Percentiles rank a stretch among this genome's conserved stretches.
Conservation (phyloP, 345 rosid species). For the Psidium friedrichsthalianum region DNA sequence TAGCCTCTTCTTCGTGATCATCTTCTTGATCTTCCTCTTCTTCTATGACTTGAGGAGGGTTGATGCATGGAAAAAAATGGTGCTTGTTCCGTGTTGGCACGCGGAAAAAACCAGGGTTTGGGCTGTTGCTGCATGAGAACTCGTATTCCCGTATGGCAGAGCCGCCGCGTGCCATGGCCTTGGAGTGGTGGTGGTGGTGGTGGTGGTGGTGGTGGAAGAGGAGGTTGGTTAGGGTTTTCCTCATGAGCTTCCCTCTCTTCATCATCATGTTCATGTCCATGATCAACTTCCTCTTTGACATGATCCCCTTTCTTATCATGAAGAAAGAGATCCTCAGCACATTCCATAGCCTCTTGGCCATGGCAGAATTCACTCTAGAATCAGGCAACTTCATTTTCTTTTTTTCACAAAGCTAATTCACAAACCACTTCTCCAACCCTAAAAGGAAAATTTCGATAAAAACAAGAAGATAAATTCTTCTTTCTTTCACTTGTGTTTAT, state of each 20-base stretch:
- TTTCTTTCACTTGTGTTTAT: not conserved
- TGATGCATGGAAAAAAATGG: constrained; percentile 42
- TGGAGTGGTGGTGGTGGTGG: constrained; percentile 5
- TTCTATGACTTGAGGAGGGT: constrained; percentile 19
- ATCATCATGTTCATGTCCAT: constrained; percentile 52
- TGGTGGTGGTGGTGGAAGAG: constrained; percentile 20
- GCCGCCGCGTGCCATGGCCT: constrained; percentile 15
- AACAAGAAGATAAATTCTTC: not conserved
- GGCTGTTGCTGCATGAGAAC: constrained; percentile 58
- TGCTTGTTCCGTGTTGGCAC: constrained; percentile 19
- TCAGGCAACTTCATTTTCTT: constrained; percentile 16
- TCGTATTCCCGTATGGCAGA: constrained; percentile 50
- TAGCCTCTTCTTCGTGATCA: not conserved
- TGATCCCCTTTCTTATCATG: constrained; percentile 37
- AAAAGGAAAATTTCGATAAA: not conserved
- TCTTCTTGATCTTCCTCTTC: constrained; percentile 10
- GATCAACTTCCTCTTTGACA: constrained; percentile 39
- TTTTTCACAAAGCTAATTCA: not conserved
- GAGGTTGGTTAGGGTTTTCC: constrained; percentile 29
- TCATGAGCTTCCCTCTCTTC: constrained; percentile 36
- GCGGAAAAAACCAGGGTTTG: constrained; percentile 49
- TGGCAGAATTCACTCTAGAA: constrained; percentile 7
- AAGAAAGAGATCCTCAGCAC: constrained; percentile 32
- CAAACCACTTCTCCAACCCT: not conserved
- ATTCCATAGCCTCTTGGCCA: constrained; percentile 42